Evolutionary conservation across 768 basidiomycete genomes (phyloP).

Genomic region (Amanita subjunquillea): DNA sequence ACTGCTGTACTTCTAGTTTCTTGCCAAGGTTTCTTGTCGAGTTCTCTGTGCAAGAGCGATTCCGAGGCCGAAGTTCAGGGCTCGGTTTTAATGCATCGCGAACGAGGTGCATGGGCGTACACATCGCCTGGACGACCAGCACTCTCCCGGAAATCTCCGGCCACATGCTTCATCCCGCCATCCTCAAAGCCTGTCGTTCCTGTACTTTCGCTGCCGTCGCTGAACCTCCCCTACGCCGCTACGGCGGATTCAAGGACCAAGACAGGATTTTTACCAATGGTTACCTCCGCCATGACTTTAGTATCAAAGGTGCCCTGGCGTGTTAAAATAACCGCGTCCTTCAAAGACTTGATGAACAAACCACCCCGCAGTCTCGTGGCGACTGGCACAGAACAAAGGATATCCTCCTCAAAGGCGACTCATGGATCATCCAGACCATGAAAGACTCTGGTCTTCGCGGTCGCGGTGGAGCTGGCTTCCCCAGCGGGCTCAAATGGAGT

Average conservation of each 20-base stretch:
- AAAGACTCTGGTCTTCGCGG: slow-evolving; percentile 95
- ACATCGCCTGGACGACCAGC: slow-evolving; percentile 77
- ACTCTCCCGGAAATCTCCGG: too few species aligned
- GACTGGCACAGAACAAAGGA: slow-evolving; percentile 99
- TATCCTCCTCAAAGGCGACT: slow-evolving; percentile 88
- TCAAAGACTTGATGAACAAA: neutral
- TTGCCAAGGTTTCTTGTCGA: too few species aligned
- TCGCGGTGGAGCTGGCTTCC: slow-evolving; percentile 95
- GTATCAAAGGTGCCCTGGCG: slow-evolving; percentile 87
- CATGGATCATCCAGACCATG: slow-evolving; percentile 93
- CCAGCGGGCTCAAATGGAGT: too few species aligned
- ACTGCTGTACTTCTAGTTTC: too few species aligned
- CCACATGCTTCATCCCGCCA: too few species aligned
- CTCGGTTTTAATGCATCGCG: too few species aligned
- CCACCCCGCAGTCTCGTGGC: slow-evolving; percentile 76
- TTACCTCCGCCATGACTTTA: slow-evolving; percentile 82
- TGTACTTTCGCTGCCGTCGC: slow-evolving; percentile 64
- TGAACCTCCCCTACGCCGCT: slow-evolving; percentile 80
- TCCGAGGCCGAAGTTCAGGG: too few species aligned
- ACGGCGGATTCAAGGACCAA: slow-evolving; percentile 92
- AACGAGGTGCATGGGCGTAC: slow-evolving; percentile 77
- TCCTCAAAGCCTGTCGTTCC: too few species aligned
- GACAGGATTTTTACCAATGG: slow-evolving; percentile 92
- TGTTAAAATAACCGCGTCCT: slow-evolving; percentile 15
- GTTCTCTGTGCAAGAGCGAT: too few species aligned